Conservation (phyloP, 306 rosid species). For the Abrus precatorius region DNA sequence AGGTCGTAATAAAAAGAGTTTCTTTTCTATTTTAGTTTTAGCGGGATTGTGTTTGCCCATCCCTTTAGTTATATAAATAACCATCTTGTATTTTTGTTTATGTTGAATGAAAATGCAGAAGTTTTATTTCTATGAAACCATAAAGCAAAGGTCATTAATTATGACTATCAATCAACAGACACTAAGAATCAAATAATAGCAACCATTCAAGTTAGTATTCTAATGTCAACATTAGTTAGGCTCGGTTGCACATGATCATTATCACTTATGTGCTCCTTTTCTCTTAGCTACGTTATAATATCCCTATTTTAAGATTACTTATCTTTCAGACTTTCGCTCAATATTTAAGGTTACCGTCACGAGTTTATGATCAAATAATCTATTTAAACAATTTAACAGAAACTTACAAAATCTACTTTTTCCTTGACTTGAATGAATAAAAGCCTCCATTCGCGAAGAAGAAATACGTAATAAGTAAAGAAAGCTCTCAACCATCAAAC, state of each 20-base stretch:
- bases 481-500: neutral
- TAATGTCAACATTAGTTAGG: no score
- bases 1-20: no score
- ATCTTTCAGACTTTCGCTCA: neutral
- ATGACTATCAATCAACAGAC: neutral
- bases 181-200: neutral
- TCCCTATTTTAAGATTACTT: neutral
- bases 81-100: no score
- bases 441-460: neutral
- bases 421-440: neutral
- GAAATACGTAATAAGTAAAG: neutral
- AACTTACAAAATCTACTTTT: neutral
- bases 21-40: no score
- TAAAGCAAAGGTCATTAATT: neutral
- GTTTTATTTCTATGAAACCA: neutral
- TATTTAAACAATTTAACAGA: neutral
- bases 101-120: no score
- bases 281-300: neutral
- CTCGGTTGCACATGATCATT: neutral
- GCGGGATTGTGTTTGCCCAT: no score
- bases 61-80: no score
- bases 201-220: neutral
- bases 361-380: neutral
- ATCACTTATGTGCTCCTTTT: neutral
- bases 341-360: neutral